Evolutionary conservation across 495 filamentous ascomycete genomes (phyloP), one percentile per base, ranked within the genome.

Genomic region (Clohesyomyces aquaticus): DNA sequence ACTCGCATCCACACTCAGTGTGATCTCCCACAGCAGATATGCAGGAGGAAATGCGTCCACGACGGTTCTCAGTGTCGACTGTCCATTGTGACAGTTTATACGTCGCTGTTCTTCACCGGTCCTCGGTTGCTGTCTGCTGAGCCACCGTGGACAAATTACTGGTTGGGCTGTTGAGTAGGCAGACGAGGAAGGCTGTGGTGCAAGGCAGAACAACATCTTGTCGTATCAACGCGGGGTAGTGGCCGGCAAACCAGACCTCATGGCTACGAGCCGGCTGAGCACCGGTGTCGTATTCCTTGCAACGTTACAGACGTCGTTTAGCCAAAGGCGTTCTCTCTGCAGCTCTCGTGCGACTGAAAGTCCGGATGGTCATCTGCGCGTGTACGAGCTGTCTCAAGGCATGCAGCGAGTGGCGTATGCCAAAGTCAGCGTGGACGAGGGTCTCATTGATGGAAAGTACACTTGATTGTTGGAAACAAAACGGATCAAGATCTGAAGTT

Each of bases 1-100:
- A 57, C 54, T 57, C 4, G 18, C 19, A 4, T 6, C 18, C 12
- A 16, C 18, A 11, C n/a, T 46, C 12, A 18, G 57, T 60, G 3
- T 60, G 29, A 61, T 43, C 48, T 54, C 35, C 59, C 38, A 45
- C 35, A 29, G 47, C 47, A 61, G 18, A 21, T 26, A n/a, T 9
- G 32, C 2, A 4, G 29, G n/a, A 32, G 53, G 21, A 9, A 14
- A 14, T 14, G 14, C 32, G 53, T 32, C 18, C 53, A 23, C 53
- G 21, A 8, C 32, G 26, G 10, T 12, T 35, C 4, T 23, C n/a
- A 19, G 52, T 10, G 16, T 3, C 11, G n/a, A 32, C 32, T 26
- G n/a, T 59, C 46, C 42, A 55, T 6, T 23, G 16, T 8, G 6
- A 6, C 16, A 8, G 4, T 23, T 8, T 23, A 4, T 18, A 8